Base-by-base conservation (phyloP, 192 early-diverging fungal genomes). In the Entomortierella chlamydospora region DNA sequence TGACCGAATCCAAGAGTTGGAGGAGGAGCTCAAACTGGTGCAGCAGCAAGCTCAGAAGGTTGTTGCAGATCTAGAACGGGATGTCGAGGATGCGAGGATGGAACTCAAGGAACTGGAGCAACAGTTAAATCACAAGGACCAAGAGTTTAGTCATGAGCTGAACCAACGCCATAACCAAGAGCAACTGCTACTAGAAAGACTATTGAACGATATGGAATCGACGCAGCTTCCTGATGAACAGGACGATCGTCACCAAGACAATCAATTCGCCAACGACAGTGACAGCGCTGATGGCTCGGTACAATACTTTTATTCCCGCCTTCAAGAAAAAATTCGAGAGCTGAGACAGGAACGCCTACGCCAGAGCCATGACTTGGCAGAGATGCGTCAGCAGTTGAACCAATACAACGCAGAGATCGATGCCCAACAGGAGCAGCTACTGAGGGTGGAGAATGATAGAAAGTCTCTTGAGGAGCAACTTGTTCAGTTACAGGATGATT, bases 1-100 rank as follows among this genome's bases (percentile, higher is more conserved):
- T n/a, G 67, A 69, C 20, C 52, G 73, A 1, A 64, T 78, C n/a
- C 67, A 78, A 17, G 55, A 64, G 9, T 18, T 77, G 43, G 73
- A 69, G 34, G 60, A 78, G 37, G 73, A 69, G 49, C 66, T 63
- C 26, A 51, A 57, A 37, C 37, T 52, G n/a, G 66, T 54, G 2
- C 66, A 78, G 39, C 66, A 78, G 34, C 67, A 69, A n/a, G 67
- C 61, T 17, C 73, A 78, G 4, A 78, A 43, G 15, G 61, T 59
- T 3, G 47, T 78, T 0, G 73, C 59, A 8, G 66, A 78, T 59
- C 43, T 78, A 47, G 73, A 78, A 10, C 66, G 45, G 25, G 73
- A 78, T 47, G 31, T 41, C 1, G 61, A 78, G 18, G 61, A 68
- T 18, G 73, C 68, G 45, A 26, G 26, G 37, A 20, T 26, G 20